These are phyloP conservation scores for Phytophthora multivora DNA, from an alignment of 352 stramenopile species.

Conservation along the genomic window DNA sequence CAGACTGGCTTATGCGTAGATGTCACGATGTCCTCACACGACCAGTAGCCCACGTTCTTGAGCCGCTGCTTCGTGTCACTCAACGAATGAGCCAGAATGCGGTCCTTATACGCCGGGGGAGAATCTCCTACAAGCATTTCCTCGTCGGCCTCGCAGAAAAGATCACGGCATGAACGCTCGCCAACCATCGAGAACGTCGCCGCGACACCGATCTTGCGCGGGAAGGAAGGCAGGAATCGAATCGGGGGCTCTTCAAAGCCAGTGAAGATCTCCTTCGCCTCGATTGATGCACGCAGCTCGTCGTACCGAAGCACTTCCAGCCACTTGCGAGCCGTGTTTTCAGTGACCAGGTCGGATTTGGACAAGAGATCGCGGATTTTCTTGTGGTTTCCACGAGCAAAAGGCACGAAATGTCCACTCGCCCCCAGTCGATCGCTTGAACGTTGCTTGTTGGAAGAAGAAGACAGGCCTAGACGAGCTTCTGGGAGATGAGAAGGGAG, in stretches of 20 bases:
- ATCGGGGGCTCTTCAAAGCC: conserved; percentile 85
- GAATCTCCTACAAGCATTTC: conserved; percentile 35
- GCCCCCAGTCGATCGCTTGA: conserved; percentile 20
- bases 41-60: conserved; percentile 63
- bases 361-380: conserved; percentile 67
- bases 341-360: conserved; percentile 65
- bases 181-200: conserved; percentile 73
- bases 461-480: conserved; percentile 9
- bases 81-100: conserved; percentile 72
- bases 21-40: conserved; percentile 66
- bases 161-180: conserved; percentile 57
- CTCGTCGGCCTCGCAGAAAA: conserved; percentile 52
- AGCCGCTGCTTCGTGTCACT: conserved; percentile 64
- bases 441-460: conserved; percentile 26
- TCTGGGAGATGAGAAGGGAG: conserved; percentile 28
- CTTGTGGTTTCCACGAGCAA: conserved; percentile 46
- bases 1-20: conserved; percentile 81
- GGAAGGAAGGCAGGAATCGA: conserved; percentile 75
- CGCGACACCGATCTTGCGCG: conserved; percentile 56
- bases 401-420: conserved; percentile 22
- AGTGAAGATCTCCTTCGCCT: conserved; percentile 86
- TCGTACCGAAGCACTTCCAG: conserved; percentile 76
- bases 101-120: conserved; percentile 73
- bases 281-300: conserved; percentile 67
- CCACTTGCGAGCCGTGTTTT: conserved; percentile 71